These are phyloP conservation scores for Daldinia grandis DNA, from an alignment of 495 filamentous ascomycete species.

Conservation along the genomic window DNA sequence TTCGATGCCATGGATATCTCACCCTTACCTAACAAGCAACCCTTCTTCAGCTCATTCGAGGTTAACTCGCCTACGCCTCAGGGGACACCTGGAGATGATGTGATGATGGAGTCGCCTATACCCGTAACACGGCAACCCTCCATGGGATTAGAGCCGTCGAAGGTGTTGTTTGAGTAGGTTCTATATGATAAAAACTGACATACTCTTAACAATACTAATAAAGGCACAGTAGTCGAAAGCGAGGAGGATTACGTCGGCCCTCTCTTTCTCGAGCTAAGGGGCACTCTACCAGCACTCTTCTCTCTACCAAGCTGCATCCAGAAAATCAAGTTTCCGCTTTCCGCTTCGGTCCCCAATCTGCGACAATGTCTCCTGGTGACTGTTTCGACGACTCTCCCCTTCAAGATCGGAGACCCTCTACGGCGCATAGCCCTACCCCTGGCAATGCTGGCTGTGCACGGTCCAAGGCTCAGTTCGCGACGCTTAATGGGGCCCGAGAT, in stretches of 20 bases:
- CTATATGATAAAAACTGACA: background rate
- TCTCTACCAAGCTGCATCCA: conserved; percentile 51
- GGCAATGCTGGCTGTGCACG: conserved; percentile 62
- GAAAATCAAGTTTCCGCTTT: conserved; percentile 77
- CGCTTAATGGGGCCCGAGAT: conserved; percentile 52
- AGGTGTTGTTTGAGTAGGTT: conserved; percentile 59
- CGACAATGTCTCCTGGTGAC: conserved; percentile 74
- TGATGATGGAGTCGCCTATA: conserved; percentile 60
- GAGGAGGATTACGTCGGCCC: conserved; percentile 66
- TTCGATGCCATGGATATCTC: conserved; percentile 93
- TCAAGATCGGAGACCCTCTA: conserved; percentile 68
- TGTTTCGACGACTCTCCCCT: conserved; percentile 83
- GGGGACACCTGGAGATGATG: conserved; percentile 53
- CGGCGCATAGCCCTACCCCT: conserved; percentile 63
- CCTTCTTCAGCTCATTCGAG: conserved; percentile 69
- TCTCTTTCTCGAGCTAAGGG: conserved; percentile 69
- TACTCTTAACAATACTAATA: conserved; percentile 13
- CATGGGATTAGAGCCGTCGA: conserved; percentile 57
- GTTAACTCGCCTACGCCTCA: conserved; percentile 72
- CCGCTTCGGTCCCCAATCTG: conserved; percentile 54
- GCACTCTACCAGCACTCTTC: conserved; percentile 60
- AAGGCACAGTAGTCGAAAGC: conserved; percentile 59
- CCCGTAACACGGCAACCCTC: conserved; percentile 57
- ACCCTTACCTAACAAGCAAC: conserved; percentile 87
- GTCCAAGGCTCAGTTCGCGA: conserved; percentile 66